Base-by-base conservation (phyloP, 495 filamentous ascomycete genomes). In the Aspergillus campestris region DNA sequence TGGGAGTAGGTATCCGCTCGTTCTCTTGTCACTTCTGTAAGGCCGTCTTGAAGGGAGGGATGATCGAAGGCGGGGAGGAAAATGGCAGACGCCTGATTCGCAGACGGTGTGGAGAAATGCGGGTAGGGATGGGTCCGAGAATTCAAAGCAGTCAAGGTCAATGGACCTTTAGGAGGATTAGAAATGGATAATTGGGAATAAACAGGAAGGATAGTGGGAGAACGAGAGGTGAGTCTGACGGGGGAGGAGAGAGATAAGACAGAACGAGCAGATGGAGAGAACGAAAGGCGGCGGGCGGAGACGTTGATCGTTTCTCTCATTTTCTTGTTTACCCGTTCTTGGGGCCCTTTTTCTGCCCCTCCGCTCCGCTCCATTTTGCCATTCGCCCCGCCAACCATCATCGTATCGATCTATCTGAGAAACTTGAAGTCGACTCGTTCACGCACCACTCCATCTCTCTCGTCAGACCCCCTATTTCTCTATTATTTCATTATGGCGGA, bases 401-500 rank as follows among this genome's bases (percentile, higher is more conserved):
- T 18, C 34, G 33, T 38, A 13, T 34, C n/a, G 18, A 24, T 24
- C 18, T 24, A 24, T 24, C 18, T 24, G 18, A 24, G 18, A 24
- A 24, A 24, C 18, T 29, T 40, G 11, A 15, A 37, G 29, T 38
- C 18, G 12, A 29, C 31, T 32, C 39, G 34, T 5, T 42, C 45
- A 28, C 37, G 13, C 49, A 38, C 55, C 55, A 42, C 52, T 53
- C 41, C 52, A 57, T 39, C 40, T 51, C 46, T 45, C 44, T 55
- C 52, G 38, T 48, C 55, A 44, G 50, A 44, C 52, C 45, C 42
- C 45, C 34, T 48, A 56, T 34, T 34, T 5, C 18, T 35, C 28
- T 33, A 7, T 33, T 7, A 33, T 50, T 7, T 44, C 18, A 61
- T 48, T 47, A 79, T 81, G 74, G 60, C 65, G 7, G 76, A 80